Evolutionary conservation across 2,329 filamentous ascomycete species (phyloP), one percentile per base, ranked within the genome.

Genomic region (Exophiala oligosperma): DNA sequence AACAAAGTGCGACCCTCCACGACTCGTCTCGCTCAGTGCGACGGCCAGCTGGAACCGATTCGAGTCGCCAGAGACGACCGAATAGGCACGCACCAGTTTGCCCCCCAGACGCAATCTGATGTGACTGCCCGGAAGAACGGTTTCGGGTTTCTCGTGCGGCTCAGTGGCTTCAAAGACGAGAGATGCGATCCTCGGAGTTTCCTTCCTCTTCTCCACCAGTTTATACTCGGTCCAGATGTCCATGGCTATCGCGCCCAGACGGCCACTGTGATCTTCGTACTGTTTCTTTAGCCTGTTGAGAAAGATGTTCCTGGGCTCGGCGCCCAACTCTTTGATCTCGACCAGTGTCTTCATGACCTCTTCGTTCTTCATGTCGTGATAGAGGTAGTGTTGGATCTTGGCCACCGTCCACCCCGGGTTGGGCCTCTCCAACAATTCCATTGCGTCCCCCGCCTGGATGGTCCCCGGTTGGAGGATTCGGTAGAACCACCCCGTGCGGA

Each of bases 401-500:
- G 84, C 82, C 35, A 89, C 78, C 0, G 84, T 85, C 86, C 86
- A 89, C 41, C 75, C 65, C 0, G 84, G 84, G 72, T 82, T 75
- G 21, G 70, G 76, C 11, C 85, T 76, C 68, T 83, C 79, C 0
- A 86, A 72, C 0, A 89, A 73, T 3, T 70, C 71, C 60, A 88
- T 81, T 64, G 77, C 73, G 64, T 88, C 84, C 6, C 85, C 85
- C 0, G 77, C 77, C 17, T 75, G 70, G 43, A 89, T 78, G 0
- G 67, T 72, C 0, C 86, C 86, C 32, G 81, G 77, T 2, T 74
- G 73, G 14, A 88, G 67, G 1, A 89, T 81, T 2, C 85, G 80
- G 63, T 87, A 88, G 67, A 87, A 83, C 85, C 85, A 89, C 0
- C 86, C 86, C 0, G 84, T 87, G 1, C 85, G 79, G 57, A 81